Conservation (phyloP, 1,284 basidiomycete genomes). For the Malassezia japonica region DNA sequence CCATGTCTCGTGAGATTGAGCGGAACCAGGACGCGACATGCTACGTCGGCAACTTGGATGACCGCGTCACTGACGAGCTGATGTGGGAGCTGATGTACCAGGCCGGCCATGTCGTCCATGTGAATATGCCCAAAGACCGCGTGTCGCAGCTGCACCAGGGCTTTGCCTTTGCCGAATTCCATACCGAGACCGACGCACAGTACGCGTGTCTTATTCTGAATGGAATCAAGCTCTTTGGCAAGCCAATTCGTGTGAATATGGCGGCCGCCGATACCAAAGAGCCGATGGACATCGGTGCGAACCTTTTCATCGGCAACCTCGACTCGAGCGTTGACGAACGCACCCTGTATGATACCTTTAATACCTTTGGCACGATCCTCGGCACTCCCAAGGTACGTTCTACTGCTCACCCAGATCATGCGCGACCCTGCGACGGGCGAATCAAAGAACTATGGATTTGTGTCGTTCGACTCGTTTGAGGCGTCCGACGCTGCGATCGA, state of each 20-base stretch:
- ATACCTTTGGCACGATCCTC: conserved; percentile 82
- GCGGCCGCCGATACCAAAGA: conserved; percentile 74
- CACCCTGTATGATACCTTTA: conserved; percentile 85
- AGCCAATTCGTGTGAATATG: conserved; percentile 96
- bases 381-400: conserved; percentile 81
- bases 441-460: conserved; percentile 93
- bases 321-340: conserved; percentile 90
- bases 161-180: conserved; percentile 97
- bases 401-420: conserved; percentile 60
- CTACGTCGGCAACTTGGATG: conserved; percentile 75
- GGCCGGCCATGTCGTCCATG: conserved; percentile 86
- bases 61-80: conserved; percentile 81
- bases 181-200: conserved; percentile 94
- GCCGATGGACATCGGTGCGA: conserved; percentile 93
- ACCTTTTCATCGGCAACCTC: conserved; percentile 88
- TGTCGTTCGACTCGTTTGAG: conserved; percentile 93
- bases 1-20: conserved; percentile 37
- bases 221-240: conserved; percentile 97
- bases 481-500: conserved; percentile 91
- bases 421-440: conserved; percentile 72
- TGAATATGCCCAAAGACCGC: conserved; percentile 83
- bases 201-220: conserved; percentile 99
- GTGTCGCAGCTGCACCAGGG: conserved; percentile 97
- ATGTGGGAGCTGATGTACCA: conserved; percentile 98
- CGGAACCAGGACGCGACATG: conserved; percentile 48